Base-by-base conservation (phyloP, 2,329 filamentous ascomycete species). In the Paecilomyces variotii region DNA sequence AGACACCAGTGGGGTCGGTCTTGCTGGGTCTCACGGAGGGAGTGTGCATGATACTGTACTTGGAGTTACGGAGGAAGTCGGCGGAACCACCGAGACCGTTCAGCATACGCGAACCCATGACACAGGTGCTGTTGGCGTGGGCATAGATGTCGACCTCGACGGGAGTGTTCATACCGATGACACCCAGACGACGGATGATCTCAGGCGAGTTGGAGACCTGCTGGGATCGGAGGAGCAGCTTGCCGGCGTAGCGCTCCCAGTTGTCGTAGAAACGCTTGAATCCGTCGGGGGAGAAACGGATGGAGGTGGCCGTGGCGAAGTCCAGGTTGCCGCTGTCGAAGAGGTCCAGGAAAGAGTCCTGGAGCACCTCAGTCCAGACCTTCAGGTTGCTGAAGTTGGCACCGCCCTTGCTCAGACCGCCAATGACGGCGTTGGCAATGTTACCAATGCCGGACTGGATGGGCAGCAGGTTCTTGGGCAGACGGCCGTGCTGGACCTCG, bases 101-200 rank as follows among this genome's bases (percentile, higher is more conserved):
- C 61, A 94, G 82, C 89, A 93, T 94, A 59, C 91, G 87, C 61
- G 83, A 87, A 63, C 91, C 91, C 86, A 94, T 91, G 25, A 96
- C 91, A 70, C 89, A 92, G 57, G 91, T 96, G 61, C 83, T 87
- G 84, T 96, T 96, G 67, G 91, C 91, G 77, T 96, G 91, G 1
- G 91, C 91, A 77, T 96, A 96, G 69, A 96, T 95, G 76, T 96
- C 91, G 14, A 96, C 91, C 77, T 96, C 91, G 53, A 96, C 90
- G 25, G 91, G 91, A 0, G 91, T 96, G 82, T 96, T 96, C 91
- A 96, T 96, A 72, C 90, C 91, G 67, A 96, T 96, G 64, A 91
- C 87, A 61, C 91, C 91, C 1, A 96, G 80, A 27, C 91, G 84
- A 57, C 90, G 85, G 78, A 96, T 96, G 76, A 96, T 91, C 76